These are phyloP conservation scores for Stromatinia cepivora DNA, from an alignment of 2,329 filamentous ascomycete genomes.

Conservation along the genomic window DNA sequence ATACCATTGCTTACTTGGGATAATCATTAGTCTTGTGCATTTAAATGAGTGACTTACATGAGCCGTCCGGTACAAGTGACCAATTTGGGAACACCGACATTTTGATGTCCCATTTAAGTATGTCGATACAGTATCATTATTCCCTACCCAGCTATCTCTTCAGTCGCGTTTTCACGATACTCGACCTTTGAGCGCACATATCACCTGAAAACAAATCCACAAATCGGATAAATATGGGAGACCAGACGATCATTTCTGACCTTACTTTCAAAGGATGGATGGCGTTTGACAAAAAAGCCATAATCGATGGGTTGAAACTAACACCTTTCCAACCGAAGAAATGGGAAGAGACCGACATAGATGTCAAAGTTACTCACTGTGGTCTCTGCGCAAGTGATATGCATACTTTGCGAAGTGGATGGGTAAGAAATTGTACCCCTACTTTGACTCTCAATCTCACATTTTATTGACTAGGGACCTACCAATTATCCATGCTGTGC, in stretches of 20 bases:
- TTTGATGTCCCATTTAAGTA: not conserved
- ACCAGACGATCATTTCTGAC: not conserved
- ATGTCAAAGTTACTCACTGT: slow-evolving; percentile 48
- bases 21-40: not conserved
- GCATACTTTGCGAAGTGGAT: slow-evolving; percentile 37
- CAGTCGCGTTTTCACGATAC: not conserved
- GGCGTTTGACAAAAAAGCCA: slow-evolving; percentile 34
- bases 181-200: not conserved
- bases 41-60: not conserved
- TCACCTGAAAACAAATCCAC: not conserved
- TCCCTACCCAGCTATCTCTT: not conserved
- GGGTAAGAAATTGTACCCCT: slow-evolving; percentile 24
- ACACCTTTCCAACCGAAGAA: slow-evolving; percentile 44
- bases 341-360: slow-evolving; percentile 50
- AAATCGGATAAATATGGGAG: not conserved
- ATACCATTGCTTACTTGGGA: not conserved
- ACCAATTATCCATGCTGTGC: slow-evolving; percentile 44
- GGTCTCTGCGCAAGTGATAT: slow-evolving; percentile 47
- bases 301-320: slow-evolving; percentile 35
- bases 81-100: not conserved
- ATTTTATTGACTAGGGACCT: slow-evolving; percentile 37
- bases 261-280: slow-evolving; percentile 36
- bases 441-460: slow-evolving; percentile 2
- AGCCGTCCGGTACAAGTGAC: slow-evolving; percentile 8
- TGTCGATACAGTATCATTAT: not conserved